Evolutionary conservation across 2,329 filamentous ascomycete genomes (phyloP).

Genomic region (Trichoderma sp.): DNA sequence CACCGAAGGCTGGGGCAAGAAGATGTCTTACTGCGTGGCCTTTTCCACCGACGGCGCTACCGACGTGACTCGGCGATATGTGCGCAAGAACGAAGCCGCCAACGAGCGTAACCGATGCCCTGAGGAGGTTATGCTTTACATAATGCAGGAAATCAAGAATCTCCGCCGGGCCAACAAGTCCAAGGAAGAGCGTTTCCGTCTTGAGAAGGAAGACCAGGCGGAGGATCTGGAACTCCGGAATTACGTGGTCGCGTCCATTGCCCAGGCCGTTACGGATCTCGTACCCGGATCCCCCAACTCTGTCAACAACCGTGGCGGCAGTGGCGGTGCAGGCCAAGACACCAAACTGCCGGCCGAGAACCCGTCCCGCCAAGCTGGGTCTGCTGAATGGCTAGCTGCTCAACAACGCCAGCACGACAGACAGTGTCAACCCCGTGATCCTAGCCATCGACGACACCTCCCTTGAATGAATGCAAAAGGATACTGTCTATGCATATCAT

Average conservation of each 20-base stretch:
- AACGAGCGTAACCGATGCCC: constrained; percentile 75
- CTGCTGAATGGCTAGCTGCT: constrained; percentile 50
- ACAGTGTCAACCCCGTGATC: constrained; percentile 45
- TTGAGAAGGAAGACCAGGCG: constrained; percentile 75
- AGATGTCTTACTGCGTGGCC: constrained; percentile 94
- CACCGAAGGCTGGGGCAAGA: constrained; percentile 92
- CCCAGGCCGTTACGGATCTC: constrained; percentile 68
- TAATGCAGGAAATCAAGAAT: constrained; percentile 86
- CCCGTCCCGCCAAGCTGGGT: constrained; percentile 50
- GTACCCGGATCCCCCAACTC: constrained; percentile 48
- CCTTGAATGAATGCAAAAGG: constrained; percentile 26
- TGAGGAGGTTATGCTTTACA: constrained; percentile 86
- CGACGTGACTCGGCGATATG: constrained; percentile 64
- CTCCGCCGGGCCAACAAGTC: constrained; percentile 78
- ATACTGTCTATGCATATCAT: not conserved
- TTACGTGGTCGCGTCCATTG: constrained; percentile 71
- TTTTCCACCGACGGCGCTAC: constrained; percentile 85
- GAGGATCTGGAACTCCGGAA: constrained; percentile 74
- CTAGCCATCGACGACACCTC: constrained; percentile 39
- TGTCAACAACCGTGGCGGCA: constrained; percentile 23
- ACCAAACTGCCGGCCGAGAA: constrained; percentile 61
- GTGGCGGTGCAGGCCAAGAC: constrained; percentile 44
- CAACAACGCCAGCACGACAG: constrained; percentile 43
- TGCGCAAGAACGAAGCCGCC: constrained; percentile 69
- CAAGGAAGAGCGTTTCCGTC: constrained; percentile 78